Evolutionary conservation across 2,329 filamentous ascomycete genomes (phyloP), one percentile per base, ranked within the genome.

Genomic region (Pestalotiopsis fici): DNA sequence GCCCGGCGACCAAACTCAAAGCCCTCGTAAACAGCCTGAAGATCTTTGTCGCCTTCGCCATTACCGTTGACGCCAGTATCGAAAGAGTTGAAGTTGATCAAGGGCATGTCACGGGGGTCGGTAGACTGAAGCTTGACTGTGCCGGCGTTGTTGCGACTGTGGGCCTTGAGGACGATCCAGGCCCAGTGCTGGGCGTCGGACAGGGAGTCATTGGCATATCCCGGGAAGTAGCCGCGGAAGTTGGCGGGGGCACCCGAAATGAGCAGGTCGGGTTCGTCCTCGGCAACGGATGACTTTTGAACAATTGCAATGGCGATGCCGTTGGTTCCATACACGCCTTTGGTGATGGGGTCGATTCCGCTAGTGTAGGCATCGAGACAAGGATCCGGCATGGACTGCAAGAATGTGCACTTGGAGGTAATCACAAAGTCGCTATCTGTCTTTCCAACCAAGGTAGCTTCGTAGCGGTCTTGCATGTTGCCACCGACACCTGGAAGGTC

Each of bases 61-160:
- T 81, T 74, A 59, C 35, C 77, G 23, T 82, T 82, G 9, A 83
- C 81, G 1, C 86, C 83, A 25, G 83, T 75, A 18, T 79, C 80
- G 80, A 82, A 89, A 73, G 83, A 86, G 71, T 86, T 86, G 79
- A 90, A 89, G 74, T 85, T 83, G 74, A 91, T 90, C 31, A 85
- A 77, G 0, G 91, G 90, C n/a, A 85, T 83, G 64, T 91, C 90
- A 1, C 85, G 83, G 0, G 90, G 89, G 73, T 92, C 84, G 0
- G 85, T 80, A 0, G 88, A 90, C 23, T 80, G 81, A 9, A 68
- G 50, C 25, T 43, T 65, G 4, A 68, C 66, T 15, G 87, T 70
- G 15, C 91, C 91, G 11, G 82, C 82, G 59, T 82, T 81, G 65
- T 92, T 92, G 4, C 79, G 76, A 37, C 77, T 78, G 31, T 81